A percentile compares a stretch with the other conserved stretches of the same genome.
These are phyloP conservation scores for Coelastrella sp. DNA, from an alignment of 139 green algal genomes.

Conservation along the genomic window DNA sequence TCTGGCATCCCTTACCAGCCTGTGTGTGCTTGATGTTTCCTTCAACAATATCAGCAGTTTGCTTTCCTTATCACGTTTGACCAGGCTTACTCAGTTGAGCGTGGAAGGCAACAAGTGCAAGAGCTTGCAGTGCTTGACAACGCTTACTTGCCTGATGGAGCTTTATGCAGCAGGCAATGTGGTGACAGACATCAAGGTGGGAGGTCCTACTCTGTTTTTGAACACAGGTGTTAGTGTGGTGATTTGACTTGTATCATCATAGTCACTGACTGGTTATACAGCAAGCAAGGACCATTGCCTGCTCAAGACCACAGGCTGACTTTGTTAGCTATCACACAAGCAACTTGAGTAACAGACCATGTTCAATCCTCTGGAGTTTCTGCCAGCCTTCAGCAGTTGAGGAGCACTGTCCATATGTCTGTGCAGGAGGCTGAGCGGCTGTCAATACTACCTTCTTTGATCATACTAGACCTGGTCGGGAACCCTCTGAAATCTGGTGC, in stretches of 20 bases:
- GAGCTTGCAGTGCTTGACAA: slow-evolving; percentile 61
- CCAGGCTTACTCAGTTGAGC: slow-evolving; percentile 71
- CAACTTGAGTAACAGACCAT: too few species aligned
- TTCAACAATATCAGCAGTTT: slow-evolving; percentile 72
- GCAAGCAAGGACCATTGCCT: too few species aligned
- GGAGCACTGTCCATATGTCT: neutral
- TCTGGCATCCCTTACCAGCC: neutral
- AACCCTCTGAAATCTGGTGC: slow-evolving; percentile 60
- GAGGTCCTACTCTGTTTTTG: neutral
- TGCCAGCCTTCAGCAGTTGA: too few species aligned
- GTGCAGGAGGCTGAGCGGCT: slow-evolving; percentile 71
- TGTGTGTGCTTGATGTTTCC: slow-evolving; percentile 40
- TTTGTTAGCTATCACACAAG: too few species aligned
- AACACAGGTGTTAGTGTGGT: neutral
- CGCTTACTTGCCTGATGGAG: slow-evolving; percentile 73
- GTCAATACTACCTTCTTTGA: slow-evolving; percentile 73
- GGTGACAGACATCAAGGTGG: slow-evolving; percentile 40
- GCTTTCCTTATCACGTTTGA: slow-evolving; percentile 63
- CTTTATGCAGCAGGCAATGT: slow-evolving; percentile 76
- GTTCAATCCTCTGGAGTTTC: too few species aligned
- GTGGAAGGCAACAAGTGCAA: slow-evolving; percentile 73
- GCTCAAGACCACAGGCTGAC: too few species aligned
- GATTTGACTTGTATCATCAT: neutral
- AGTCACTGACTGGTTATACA: too few species aligned
- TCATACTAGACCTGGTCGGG: slow-evolving; percentile 79